Evolutionary conservation across 2,329 filamentous ascomycete genomes (phyloP).

Genomic region (Colletotrichum caudatum): DNA sequence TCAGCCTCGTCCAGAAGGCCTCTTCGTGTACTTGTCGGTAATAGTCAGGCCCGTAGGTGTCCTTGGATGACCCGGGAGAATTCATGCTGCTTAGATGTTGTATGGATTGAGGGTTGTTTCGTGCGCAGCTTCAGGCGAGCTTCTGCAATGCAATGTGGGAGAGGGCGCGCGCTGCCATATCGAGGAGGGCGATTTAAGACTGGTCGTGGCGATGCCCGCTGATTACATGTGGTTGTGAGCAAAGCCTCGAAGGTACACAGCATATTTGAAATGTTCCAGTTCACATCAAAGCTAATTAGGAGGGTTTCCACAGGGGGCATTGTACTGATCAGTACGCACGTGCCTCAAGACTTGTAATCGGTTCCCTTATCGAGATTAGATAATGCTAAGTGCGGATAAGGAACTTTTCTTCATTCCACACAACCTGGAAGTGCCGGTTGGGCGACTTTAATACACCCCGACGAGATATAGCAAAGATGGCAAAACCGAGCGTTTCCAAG

Average conservation of each 20-base stretch:
- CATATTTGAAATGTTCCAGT: slow-evolving; percentile 2
- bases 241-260: slow-evolving; percentile 20
- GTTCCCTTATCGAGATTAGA: slow-evolving; percentile 37
- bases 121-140: slow-evolving; percentile 38
- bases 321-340: slow-evolving; percentile 29
- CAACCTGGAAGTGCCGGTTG: slow-evolving; percentile 7
- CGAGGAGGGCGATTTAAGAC: slow-evolving; percentile 24
- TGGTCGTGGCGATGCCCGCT: slow-evolving; percentile 28
- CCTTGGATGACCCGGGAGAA: slow-evolving; percentile 34
- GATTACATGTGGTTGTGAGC: slow-evolving; percentile 35
- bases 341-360: slow-evolving; percentile 26
- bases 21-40: slow-evolving; percentile 31
- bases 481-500: slow-evolving; percentile 44
- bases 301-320: slow-evolving; percentile 35
- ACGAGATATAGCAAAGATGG: slow-evolving; percentile 39
- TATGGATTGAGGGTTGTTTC: neutral
- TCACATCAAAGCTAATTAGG: neutral
- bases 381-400: slow-evolving; percentile 35
- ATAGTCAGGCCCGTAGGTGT: slow-evolving; percentile 39
- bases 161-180: slow-evolving; percentile 32
- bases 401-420: slow-evolving; percentile 40
- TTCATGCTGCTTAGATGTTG: slow-evolving; percentile 36
- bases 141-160: slow-evolving; percentile 22
- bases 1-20: slow-evolving; percentile 49
- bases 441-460: slow-evolving; percentile 23